phyloP scores from a whole-genome alignment of 2,329 filamentous ascomycete genomes.

The Fusarium subtropicale region DNA sequence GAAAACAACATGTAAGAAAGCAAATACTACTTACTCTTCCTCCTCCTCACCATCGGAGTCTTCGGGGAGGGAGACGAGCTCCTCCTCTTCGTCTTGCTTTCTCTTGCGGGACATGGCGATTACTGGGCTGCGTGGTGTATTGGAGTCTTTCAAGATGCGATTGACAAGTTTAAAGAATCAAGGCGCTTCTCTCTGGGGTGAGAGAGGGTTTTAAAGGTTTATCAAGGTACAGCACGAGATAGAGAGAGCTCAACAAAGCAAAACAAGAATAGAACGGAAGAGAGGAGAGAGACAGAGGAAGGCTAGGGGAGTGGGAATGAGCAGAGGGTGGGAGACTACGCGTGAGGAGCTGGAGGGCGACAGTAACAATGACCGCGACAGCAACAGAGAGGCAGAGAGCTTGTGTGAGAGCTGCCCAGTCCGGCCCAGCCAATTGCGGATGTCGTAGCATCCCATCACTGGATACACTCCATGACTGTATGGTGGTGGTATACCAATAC shows the following conservation, averaged over 20 bases:
- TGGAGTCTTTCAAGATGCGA: slow-evolving; percentile 17
- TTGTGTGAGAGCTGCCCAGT: slow-evolving; percentile 32
- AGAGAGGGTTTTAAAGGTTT: slow-evolving; percentile 34
- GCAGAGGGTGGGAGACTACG: slow-evolving; percentile 42
- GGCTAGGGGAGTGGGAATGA: slow-evolving; percentile 39
- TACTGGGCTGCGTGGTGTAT: slow-evolving; percentile 15
- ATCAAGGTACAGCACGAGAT: slow-evolving; percentile 33
- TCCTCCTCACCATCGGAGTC: slow-evolving; percentile 64
- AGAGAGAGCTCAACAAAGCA: slow-evolving; percentile 22
- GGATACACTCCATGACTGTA: slow-evolving; percentile 38
- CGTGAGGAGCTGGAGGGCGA: slow-evolving; percentile 27
- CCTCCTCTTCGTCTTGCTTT: slow-evolving; percentile 65
- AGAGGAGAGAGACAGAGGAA: slow-evolving; percentile 33
- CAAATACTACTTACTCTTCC: slow-evolving; percentile 61
- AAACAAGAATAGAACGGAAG: slow-evolving; percentile 19
- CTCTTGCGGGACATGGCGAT: slow-evolving; percentile 64
- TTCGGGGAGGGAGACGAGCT: slow-evolving; percentile 66
- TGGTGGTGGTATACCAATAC: slow-evolving; percentile 27
- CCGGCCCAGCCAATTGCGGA: slow-evolving; percentile 36
- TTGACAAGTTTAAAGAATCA: slow-evolving; percentile 18
- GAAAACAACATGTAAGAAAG: slow-evolving; percentile 4
- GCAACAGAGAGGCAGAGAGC: slow-evolving; percentile 30
- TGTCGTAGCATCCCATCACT: slow-evolving; percentile 36
- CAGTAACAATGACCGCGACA: slow-evolving; percentile 10
- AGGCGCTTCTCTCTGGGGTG: slow-evolving; percentile 26